These are phyloP conservation scores for Pulveroboletus ravenelii DNA, from an alignment of 768 basidiomycete species.

Conservation along the genomic window DNA sequence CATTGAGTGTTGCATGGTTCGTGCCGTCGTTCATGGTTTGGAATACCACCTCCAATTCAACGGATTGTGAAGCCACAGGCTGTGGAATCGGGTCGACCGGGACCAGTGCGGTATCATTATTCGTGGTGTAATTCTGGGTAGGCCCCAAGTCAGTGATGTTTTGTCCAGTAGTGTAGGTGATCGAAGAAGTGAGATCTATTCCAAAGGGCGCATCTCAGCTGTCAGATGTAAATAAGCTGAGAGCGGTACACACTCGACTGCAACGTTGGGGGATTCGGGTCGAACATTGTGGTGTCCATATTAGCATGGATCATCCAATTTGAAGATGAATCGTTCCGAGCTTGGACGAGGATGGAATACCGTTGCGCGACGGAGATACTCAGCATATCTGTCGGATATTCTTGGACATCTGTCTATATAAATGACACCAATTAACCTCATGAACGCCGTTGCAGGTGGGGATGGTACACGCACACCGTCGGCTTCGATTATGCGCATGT, in stretches of 20 bases:
- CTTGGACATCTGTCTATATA: slow-evolving; percentile 70
- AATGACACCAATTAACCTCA: background rate
- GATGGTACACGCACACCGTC: slow-evolving; percentile 58
- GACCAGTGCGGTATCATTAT: slow-evolving; percentile 64
- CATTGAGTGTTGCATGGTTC: slow-evolving; percentile 76
- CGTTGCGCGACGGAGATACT: slow-evolving; percentile 84
- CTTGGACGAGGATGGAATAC: slow-evolving; percentile 88
- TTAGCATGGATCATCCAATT: slow-evolving; percentile 92
- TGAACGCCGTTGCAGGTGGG: background rate
- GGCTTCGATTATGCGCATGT: slow-evolving; percentile 80
- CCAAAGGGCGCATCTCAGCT: too few species aligned
- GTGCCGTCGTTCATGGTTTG: slow-evolving; percentile 84
- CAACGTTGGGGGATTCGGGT: slow-evolving; percentile 64
- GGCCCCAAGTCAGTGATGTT: slow-evolving; percentile 49
- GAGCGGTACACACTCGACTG: slow-evolving; percentile 56
- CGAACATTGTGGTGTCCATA: slow-evolving; percentile 91
- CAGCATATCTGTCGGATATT: slow-evolving; percentile 66
- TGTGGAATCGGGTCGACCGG: slow-evolving; percentile 55
- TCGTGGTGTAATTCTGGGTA: slow-evolving; percentile 53
- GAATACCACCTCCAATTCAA: slow-evolving; percentile 72
- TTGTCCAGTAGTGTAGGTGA: slow-evolving; percentile 63
- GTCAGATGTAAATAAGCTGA: background rate
- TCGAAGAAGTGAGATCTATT: slow-evolving; percentile 75
- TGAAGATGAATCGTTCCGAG: slow-evolving; percentile 74
- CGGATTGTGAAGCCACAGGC: slow-evolving; percentile 47